Evolutionary conservation across 2,329 filamentous ascomycete species (phyloP), one percentile per base, ranked within the genome.

Genomic region (Cladosporium colombiae): DNA sequence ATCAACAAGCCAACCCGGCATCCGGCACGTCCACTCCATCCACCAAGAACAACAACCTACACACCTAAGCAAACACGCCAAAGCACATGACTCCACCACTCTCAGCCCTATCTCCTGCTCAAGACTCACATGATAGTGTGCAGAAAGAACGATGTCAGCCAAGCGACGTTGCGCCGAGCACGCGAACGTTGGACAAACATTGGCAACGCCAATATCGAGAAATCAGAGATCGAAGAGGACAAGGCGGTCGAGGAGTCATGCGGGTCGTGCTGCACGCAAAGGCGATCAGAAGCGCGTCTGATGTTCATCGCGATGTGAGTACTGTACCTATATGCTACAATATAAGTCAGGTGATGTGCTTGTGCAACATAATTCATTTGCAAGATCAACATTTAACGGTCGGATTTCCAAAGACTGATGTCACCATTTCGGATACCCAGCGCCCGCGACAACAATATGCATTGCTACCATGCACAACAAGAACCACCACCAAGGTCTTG

Each of bases 71-170:
- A 10, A 33, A 33, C 2, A n/a, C 13, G 29, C 52, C 27, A 33
- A 57, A 40, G 55, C 55, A 35, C 55, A 57, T 40, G 55, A 57
- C 55, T 14, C 25, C 37, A 33, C 23, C 8, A 16, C n/a, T 21
- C 52, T 57, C 55, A 40, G 55, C 55, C 55, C 55, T 57, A 57
- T 13, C 31, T 57, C 53, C 27, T 33, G 29, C 53, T 40, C n/a
- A 27, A 57, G 55, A 33, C 55, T 57, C 55, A 57, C 55, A 57
- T 57, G 55, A 57, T 21, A 57, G 14, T 27, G 8, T 57, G 55
- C 31, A 33, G 55, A n/a, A 23, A 7, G 11, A 46, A 33, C 52
- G 52, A 55, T 55, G 52, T 55, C 52, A 55, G 52, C 52, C 52
- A 55, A 55, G 52, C 52, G 52, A n/a, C 27, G 40, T 21, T 23